Conservation (phyloP, 805 yeast species). For the Cyberlindnera veronae region DNA sequence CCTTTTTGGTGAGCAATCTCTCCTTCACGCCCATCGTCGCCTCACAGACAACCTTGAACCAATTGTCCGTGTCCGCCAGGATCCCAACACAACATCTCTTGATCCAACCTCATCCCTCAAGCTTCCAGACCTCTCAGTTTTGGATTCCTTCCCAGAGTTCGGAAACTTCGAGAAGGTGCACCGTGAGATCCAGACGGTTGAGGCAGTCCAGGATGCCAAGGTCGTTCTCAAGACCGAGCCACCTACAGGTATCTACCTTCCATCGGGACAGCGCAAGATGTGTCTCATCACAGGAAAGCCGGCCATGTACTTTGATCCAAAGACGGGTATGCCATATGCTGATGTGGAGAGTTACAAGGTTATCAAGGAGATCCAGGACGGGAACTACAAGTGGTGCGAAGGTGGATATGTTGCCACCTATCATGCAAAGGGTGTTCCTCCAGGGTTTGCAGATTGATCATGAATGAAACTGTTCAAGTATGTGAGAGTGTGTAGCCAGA, state of each 20-base stretch:
- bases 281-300: constrained; percentile 77
- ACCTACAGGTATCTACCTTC: constrained; percentile 68
- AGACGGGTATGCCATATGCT: constrained; percentile 81
- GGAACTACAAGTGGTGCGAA: constrained; percentile 52
- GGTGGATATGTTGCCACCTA: constrained; percentile 47
- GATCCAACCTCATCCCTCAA: constrained; percentile 34
- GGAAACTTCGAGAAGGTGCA: constrained; percentile 52
- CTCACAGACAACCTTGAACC: constrained; percentile 56
- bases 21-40: constrained; percentile 48
- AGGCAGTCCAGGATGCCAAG: constrained; percentile 40
- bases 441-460: constrained; percentile 50
- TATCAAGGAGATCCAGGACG: constrained; percentile 53
- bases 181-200: constrained; percentile 23
- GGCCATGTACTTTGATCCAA: constrained; percentile 85
- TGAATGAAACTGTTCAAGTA: too few relatives aligned
- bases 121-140: constrained; percentile 37
- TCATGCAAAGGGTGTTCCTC: constrained; percentile 87
- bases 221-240: constrained; percentile 61
- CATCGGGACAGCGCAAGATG: constrained; percentile 62
- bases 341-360: constrained; percentile 77
- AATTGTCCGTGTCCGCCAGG: constrained; percentile 38
- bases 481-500: too few relatives aligned
- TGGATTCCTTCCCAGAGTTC: constrained; percentile 46
- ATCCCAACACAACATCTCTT: constrained; percentile 1
- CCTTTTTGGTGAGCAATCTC: constrained; percentile 61